Evolutionary conservation across 139 green algal genomes (phyloP).

Genomic region (Eudorina sp.): DNA sequence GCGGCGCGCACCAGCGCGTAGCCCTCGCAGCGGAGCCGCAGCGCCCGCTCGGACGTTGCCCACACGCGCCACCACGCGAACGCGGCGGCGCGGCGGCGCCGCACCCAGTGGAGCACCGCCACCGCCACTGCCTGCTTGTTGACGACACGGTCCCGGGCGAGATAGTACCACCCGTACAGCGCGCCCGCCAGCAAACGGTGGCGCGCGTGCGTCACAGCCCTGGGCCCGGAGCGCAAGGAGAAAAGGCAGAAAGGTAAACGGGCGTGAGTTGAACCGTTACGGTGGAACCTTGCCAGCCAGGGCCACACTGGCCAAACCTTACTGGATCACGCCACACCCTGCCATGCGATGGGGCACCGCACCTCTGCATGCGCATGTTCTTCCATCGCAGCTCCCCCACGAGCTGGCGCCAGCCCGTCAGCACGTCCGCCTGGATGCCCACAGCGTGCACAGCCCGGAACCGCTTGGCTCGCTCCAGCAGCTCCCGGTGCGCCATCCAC

Average conservation of each 20-base stretch:
- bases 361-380: constrained; percentile 27
- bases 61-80: constrained; percentile 42
- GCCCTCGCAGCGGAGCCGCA: neutral
- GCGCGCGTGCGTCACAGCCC: neutral
- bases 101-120: constrained; percentile 44
- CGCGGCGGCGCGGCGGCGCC: neutral
- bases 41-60: constrained; percentile 6
- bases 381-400: constrained; percentile 36
- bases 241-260: too few species aligned
- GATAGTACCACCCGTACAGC: constrained; percentile 37
- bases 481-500: constrained; percentile 39
- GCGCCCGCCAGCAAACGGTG: neutral
- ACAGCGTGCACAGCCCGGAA: neutral
- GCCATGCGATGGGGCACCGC: too few species aligned
- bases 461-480: constrained; percentile 29
- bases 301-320: too few species aligned
- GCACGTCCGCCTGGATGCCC: neutral
- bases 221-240: too few species aligned
- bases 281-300: too few species aligned
- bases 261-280: too few species aligned
- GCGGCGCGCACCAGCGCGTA: neutral
- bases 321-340: too few species aligned
- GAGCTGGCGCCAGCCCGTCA: constrained; percentile 37
- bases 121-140: neutral
- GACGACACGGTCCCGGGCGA: neutral